Conservation (phyloP, 192 early-diverging fungal genomes). For the Entomortierella beljakovae region DNA sequence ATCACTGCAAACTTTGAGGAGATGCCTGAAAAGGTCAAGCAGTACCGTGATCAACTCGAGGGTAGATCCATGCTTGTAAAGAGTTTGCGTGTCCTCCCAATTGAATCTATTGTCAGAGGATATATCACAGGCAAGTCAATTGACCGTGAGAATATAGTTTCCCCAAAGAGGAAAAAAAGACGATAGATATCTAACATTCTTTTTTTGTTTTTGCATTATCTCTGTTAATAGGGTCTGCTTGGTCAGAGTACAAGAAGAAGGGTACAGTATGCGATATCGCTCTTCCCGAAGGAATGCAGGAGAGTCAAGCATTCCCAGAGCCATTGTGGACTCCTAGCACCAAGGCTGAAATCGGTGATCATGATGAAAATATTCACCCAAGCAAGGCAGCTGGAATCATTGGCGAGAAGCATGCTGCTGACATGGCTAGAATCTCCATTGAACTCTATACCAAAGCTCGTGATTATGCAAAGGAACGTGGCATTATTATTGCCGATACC, state of each 20-base stretch:
- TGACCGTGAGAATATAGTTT: neutral
- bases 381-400: slow-evolving; percentile 86
- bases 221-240: slow-evolving; percentile 79
- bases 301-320: slow-evolving; percentile 85
- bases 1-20: slow-evolving; percentile 93
- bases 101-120: slow-evolving; percentile 99
- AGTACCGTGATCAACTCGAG: slow-evolving; percentile 90
- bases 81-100: slow-evolving; percentile 90
- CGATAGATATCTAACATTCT: neutral
- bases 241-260: slow-evolving; percentile 93
- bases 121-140: slow-evolving; percentile 84
- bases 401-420: slow-evolving; percentile 79
- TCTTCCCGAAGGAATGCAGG: slow-evolving; percentile 81
- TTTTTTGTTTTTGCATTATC: slow-evolving; percentile 1
- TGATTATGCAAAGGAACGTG: slow-evolving; percentile 82
- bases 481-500: slow-evolving; percentile 99
- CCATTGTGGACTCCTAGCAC: slow-evolving; percentile 98
- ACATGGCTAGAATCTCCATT: slow-evolving; percentile 80
- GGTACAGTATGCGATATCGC: slow-evolving; percentile 95
- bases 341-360: slow-evolving; percentile 98
- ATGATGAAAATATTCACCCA: slow-evolving; percentile 99
- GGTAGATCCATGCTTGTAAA: slow-evolving; percentile 94
- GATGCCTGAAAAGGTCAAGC: slow-evolving; percentile 89
- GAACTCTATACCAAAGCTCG: slow-evolving; percentile 89
- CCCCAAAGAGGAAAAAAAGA: neutral